Evolutionary conservation across 1,284 basidiomycete genomes (phyloP).

Genomic region (Pholiota adiposa): DNA sequence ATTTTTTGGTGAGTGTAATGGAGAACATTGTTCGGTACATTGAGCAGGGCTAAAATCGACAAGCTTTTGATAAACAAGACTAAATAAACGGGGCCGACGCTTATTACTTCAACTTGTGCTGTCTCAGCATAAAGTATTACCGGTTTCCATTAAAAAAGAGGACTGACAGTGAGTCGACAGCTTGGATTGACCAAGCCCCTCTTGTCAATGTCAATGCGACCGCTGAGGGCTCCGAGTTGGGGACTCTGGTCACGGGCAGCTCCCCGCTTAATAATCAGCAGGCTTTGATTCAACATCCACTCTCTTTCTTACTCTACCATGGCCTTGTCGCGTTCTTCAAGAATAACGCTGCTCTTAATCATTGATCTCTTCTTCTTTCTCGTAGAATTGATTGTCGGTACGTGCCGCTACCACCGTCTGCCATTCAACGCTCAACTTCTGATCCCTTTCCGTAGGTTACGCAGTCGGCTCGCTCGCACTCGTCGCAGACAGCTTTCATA

Average conservation of each 20-base stretch:
- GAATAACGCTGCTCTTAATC: conserved; percentile 80
- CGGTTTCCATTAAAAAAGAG: background rate
- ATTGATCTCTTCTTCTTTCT: conserved; percentile 94
- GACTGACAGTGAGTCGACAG: background rate
- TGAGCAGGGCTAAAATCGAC: conserved; percentile 29
- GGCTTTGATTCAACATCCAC: conserved; percentile 8
- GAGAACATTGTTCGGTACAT: conserved; percentile 1
- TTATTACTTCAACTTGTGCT: background rate
- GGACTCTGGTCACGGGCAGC: background rate
- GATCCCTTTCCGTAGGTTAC: conserved; percentile 65
- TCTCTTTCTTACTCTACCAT: conserved; percentile 35
- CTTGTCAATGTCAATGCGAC: background rate
- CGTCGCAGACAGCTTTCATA: conserved; percentile 97
- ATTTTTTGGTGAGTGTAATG: conserved; percentile 39
- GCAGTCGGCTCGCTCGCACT: conserved; percentile 93
- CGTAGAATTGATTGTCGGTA: conserved; percentile 86
- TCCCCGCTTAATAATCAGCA: conserved; percentile 5
- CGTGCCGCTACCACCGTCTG: conserved; percentile 24
- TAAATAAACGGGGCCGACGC: conserved; percentile 27
- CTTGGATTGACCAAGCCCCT: background rate
- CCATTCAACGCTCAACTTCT: conserved; percentile 1
- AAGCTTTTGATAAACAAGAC: conserved; percentile 34
- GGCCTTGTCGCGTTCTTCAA: conserved; percentile 71
- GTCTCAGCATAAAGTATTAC: too few relatives aligned
- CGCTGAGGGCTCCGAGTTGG: conserved; percentile 2